A percentile compares a stretch with the other conserved stretches of the same genome.
These are phyloP conservation scores for Tilletia walkeri DNA, from an alignment of 1,284 basidiomycete genomes.

Conservation along the genomic window DNA sequence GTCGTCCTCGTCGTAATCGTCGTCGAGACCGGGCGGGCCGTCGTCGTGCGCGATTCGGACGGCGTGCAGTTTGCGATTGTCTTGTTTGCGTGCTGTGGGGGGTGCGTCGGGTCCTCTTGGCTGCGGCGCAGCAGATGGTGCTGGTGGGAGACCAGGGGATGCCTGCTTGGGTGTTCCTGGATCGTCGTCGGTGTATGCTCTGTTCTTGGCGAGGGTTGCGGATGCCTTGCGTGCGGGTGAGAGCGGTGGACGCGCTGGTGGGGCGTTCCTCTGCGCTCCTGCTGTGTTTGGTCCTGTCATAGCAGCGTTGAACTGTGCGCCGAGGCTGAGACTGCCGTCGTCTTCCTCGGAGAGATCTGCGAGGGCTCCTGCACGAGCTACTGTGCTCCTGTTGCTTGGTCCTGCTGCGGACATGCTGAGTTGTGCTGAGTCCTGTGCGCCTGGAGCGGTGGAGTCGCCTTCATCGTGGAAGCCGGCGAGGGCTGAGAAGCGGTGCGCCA, in stretches of 20 bases:
- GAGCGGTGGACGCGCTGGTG: slow-evolving; percentile 18
- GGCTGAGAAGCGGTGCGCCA: slow-evolving; percentile 42
- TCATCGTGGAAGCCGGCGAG: slow-evolving; percentile 32
- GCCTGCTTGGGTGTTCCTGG: slow-evolving; percentile 9
- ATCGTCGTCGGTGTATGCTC: not conserved
- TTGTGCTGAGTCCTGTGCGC: slow-evolving; percentile 34
- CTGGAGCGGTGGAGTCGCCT: slow-evolving; percentile 28
- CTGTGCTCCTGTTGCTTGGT: slow-evolving; percentile 9
- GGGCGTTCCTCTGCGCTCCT: slow-evolving; percentile 18
- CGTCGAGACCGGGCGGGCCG: slow-evolving; percentile 18
- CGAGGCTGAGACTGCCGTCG: slow-evolving; percentile 33
- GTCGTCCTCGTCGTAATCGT: slow-evolving; percentile 37
- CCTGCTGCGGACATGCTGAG: slow-evolving; percentile 30
- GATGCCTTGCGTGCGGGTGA: slow-evolving; percentile 12
- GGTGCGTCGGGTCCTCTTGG: not conserved
- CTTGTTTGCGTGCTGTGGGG: slow-evolving; percentile 18
- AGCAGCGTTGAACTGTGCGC: slow-evolving; percentile 18
- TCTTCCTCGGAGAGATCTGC: slow-evolving; percentile 31
- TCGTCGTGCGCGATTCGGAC: slow-evolving; percentile 28
- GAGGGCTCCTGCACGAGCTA: slow-evolving; percentile 23
- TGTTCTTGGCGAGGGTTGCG: not conserved
- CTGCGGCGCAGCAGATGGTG: not conserved
- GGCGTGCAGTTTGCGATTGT: slow-evolving; percentile 34
- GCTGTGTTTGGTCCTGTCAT: not conserved
- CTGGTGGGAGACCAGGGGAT: not conserved